These are phyloP conservation scores for Boletus pseudo-olivaceus DNA, from an alignment of 768 basidiomycete genomes.

Conservation along the genomic window DNA sequence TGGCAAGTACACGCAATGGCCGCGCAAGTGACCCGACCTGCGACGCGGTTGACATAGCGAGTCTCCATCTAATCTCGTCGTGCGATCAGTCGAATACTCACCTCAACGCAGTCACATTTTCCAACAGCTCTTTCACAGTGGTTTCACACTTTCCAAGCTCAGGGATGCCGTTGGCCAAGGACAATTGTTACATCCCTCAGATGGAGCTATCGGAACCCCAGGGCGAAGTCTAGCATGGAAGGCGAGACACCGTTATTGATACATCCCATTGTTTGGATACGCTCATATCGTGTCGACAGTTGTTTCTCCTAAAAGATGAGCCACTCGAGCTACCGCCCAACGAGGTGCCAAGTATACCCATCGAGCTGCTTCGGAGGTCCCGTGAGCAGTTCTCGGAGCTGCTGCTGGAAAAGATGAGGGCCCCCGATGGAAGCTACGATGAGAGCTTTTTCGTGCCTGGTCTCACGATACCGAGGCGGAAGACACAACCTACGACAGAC, in stretches of 20 bases:
- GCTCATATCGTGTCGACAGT: constrained; percentile 38
- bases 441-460: constrained; percentile 61
- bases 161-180: constrained; percentile 64
- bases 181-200: constrained; percentile 46
- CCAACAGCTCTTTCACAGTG: constrained; percentile 48
- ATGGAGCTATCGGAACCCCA: constrained; percentile 45
- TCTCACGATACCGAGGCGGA: constrained; percentile 34
- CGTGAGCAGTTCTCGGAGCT: constrained; percentile 57
- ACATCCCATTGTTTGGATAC: constrained; percentile 10
- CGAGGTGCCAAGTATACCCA: constrained; percentile 33
- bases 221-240: constrained; percentile 89
- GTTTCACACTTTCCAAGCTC: constrained; percentile 55
- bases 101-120: constrained; percentile 36
- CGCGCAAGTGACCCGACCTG: constrained; percentile 26
- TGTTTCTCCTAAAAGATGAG: constrained; percentile 65
- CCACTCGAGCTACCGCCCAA: constrained; percentile 56
- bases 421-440: constrained; percentile 84
- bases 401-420: constrained; percentile 67
- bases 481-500: constrained; percentile 35
- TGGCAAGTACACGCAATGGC: constrained; percentile 14
- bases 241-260: constrained; percentile 35
- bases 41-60: constrained; percentile 23
- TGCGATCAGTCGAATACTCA: constrained; percentile 2
- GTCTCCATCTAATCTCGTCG: constrained; percentile 6
- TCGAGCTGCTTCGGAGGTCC: constrained; percentile 42